Conservation (phyloP, 1,139 yeast genomes). For the Saccharomyces pastorianus region DNA sequence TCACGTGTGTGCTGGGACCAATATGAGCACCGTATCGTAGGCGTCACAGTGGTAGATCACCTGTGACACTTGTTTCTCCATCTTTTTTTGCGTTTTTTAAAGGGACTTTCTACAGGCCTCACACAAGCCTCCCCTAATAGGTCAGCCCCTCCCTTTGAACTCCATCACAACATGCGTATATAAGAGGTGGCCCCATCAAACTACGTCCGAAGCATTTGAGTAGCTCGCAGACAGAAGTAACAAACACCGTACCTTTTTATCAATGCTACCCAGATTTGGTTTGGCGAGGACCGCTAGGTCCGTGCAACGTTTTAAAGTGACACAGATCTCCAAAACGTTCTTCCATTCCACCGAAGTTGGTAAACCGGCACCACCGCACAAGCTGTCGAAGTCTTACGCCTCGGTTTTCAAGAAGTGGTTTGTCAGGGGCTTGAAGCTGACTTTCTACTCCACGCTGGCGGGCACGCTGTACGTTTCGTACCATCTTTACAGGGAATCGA, state of each 20-base stretch:
- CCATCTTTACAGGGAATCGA: constrained; percentile 52
- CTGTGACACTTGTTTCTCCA: constrained; percentile 4
- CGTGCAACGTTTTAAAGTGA: background rate
- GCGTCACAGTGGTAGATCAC: background rate
- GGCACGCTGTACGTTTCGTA: constrained; percentile 46
- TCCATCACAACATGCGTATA: background rate
- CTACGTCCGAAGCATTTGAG: too few species aligned
- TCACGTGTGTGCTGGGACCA: background rate
- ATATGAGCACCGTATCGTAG: background rate
- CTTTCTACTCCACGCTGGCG: constrained; percentile 31
- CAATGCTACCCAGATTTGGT: background rate
- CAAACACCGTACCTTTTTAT: background rate
- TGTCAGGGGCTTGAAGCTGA: background rate
- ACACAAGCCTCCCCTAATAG: constrained; percentile 4
- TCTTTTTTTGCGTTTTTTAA: constrained; percentile 2
- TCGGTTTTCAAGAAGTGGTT: background rate
- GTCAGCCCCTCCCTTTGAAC: background rate
- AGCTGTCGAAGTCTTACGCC: background rate
- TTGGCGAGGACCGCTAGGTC: background rate
- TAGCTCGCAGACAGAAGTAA: too few species aligned
- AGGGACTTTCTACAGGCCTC: constrained; percentile 1
- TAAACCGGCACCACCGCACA: background rate
- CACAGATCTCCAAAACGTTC: background rate
- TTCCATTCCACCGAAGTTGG: background rate
- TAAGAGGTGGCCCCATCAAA: too few species aligned